Percentiles rank a stretch among this genome's conserved stretches.
Conservation (phyloP, 2,329 filamentous ascomycete species). For the Dactylellina sp. region DNA sequence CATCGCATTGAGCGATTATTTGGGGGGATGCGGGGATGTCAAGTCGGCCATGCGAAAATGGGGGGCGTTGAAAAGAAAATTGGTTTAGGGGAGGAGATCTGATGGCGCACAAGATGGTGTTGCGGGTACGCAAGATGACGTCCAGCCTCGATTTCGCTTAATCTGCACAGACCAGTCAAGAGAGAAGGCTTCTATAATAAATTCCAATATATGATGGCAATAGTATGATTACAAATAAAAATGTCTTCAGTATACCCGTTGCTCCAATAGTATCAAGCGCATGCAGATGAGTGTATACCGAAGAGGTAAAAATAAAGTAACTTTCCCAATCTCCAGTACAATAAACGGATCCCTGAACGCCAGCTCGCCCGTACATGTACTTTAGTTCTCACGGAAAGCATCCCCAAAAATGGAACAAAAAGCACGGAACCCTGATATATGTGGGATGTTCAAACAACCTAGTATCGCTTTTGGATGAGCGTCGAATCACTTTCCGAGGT, state of each 20-base stretch:
- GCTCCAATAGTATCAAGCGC: constrained; percentile 1
- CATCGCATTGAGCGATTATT: constrained; percentile 55
- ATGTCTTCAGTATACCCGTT: too few relatives aligned
- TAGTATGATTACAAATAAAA: background rate
- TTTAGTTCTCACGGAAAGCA: constrained; percentile 32
- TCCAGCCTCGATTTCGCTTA: constrained; percentile 32
- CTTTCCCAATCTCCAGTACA: constrained; percentile 42
- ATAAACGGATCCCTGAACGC: constrained; percentile 42
- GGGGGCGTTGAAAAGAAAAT: background rate
- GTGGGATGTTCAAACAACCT: background rate
- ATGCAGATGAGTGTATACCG: constrained; percentile 17
- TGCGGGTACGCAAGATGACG: constrained; percentile 51
- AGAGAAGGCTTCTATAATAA: background rate
- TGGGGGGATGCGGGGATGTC: constrained; percentile 14
- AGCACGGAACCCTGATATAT: constrained; percentile 1
- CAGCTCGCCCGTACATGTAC: constrained; percentile 50
- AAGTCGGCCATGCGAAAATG: constrained; percentile 35
- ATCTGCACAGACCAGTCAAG: constrained; percentile 1
- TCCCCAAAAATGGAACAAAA: constrained; percentile 25
- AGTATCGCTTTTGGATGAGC: constrained; percentile 10
- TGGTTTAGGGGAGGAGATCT: constrained; percentile 17
- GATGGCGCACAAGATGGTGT: constrained; percentile 44
- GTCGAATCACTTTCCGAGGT: constrained; percentile 70
- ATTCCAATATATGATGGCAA: background rate
- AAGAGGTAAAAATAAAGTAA: constrained; percentile 4